phyloP scores from a whole-genome alignment of 768 basidiomycete species.

The Phanerodontia chrysosporium region DNA sequence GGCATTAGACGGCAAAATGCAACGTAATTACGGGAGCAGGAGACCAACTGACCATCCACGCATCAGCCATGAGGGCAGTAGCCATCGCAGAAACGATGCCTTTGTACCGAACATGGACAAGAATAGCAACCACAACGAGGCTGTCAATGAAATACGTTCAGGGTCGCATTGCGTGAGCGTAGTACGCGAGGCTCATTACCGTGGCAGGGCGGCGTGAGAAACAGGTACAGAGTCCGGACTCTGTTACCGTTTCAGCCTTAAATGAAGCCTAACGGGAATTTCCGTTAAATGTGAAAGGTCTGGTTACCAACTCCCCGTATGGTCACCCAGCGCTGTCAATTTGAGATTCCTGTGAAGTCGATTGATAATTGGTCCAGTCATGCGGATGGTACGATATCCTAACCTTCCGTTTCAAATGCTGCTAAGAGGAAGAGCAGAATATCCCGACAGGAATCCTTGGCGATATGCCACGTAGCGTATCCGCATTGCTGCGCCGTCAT shows the following conservation, averaged over 20 bases:
- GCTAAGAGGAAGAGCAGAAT: neutral
- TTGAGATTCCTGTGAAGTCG: neutral
- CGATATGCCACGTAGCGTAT: neutral
- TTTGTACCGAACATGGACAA: neutral
- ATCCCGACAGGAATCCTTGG: neutral
- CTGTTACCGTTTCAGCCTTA: neutral
- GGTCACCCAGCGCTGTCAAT: neutral
- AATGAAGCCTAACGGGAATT: slow-evolving; percentile 5
- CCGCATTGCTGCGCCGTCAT: neutral
- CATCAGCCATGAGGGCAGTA: slow-evolving; percentile 5
- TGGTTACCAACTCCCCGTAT: neutral
- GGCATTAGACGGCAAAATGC: neutral
- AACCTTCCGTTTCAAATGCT: neutral
- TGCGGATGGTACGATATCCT: neutral
- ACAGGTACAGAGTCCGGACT: neutral
- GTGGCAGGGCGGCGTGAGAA: neutral
- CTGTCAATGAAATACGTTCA: neutral
- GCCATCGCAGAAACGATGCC: neutral
- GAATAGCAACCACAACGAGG: neutral
- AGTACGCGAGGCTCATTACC: neutral
- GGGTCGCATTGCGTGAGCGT: neutral
- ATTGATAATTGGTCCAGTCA: neutral
- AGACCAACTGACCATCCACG: neutral
- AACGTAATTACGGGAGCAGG: neutral
- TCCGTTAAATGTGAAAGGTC: neutral